Base-by-base conservation (phyloP, 345 rosid species). In the Hibiscus mutabilis region DNA sequence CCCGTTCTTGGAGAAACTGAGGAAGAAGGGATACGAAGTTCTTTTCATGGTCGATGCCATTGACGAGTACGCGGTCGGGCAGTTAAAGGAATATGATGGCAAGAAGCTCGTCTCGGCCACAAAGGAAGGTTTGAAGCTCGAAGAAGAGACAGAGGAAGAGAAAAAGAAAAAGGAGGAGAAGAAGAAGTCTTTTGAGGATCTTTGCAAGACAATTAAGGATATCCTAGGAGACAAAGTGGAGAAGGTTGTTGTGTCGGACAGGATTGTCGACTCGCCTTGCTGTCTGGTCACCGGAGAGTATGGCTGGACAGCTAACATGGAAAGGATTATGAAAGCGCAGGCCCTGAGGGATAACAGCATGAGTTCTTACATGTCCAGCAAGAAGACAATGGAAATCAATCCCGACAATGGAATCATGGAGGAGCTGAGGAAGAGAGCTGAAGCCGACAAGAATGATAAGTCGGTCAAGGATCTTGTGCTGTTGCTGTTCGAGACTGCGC, bases 291-390 rank as follows among this genome's bases (percentile, higher is more conserved):
- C 98, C 0, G 98, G 95, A 13, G 98, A 92, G 44, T 92, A 92
- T 5, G 97, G 97, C 0, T 92, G 98, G 98, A 87, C 84, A 0
- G 98, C 98, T 0, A 93, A 93, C 52, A 93, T 93, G 98, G 98
- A 92, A 61, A 87, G 96, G 76, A 90, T 92, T 9, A 92, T 92
- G 96, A 92, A 87, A 78, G 98, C 98, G 0, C 95, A 92, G 71
- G 93, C 97, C 1, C 25, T 92, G 79, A 85, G 98, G 71, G 97
- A 92, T 52, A 87, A n/a, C 79, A 92, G 93, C 87, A 89, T 90
- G 97, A n/a, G 93, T 2, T 83, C 93, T 0, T 92, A 92, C 75
- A 92, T 92, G 98, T 92, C 98, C 0, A 86, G 91, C 81, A 92
- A 92, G 91, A 90, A 90, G 74, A 92, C 98, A 0, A 90, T 92